A percentile compares a stretch with the other conserved stretches of the same genome.
Evolutionary conservation across 1,139 yeast genomes (phyloP).

Genomic region (Wickerhamiella pararugosa): DNA sequence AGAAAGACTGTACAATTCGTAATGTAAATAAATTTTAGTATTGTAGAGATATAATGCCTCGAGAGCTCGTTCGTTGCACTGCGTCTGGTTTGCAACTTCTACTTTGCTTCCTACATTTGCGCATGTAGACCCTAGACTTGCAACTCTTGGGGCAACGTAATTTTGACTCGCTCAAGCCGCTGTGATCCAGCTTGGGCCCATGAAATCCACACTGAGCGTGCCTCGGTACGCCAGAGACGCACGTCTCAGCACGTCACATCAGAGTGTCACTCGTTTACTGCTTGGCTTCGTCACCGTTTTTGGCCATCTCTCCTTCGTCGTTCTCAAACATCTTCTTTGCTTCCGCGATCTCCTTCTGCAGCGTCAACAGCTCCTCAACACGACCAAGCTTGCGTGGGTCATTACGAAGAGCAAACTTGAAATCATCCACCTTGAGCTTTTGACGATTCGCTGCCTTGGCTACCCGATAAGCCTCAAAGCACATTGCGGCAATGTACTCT

Average conservation of each 20-base stretch:
- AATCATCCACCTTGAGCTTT: slow-evolving; percentile 74
- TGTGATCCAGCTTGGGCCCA: too few relatives aligned
- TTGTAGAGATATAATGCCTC: too few relatives aligned
- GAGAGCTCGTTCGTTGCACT: too few relatives aligned
- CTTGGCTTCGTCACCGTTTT: slow-evolving; percentile 25
- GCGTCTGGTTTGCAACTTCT: too few relatives aligned
- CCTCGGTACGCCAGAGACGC: too few relatives aligned
- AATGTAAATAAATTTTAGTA: too few relatives aligned
- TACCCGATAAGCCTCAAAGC: slow-evolving; percentile 42
- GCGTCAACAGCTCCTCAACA: slow-evolving; percentile 59
- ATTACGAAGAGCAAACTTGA: slow-evolving; percentile 67
- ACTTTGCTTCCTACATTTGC: too few relatives aligned
- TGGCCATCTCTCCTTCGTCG: slow-evolving; percentile 36
- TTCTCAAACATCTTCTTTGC: slow-evolving; percentile 77
- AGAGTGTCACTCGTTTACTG: slow-evolving; percentile 12
- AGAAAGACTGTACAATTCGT: too few relatives aligned
- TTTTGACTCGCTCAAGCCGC: too few relatives aligned
- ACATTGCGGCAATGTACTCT: slow-evolving; percentile 58
- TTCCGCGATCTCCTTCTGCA: slow-evolving; percentile 56
- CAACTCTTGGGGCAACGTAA: too few relatives aligned
- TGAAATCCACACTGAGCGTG: too few relatives aligned
- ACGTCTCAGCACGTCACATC: background rate
- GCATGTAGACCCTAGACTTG: too few relatives aligned
- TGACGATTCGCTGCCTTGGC: slow-evolving; percentile 43
- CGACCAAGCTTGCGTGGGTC: slow-evolving; percentile 79